Conservation (phyloP, 345 rosid species). For the Lenwebbia sp. region DNA sequence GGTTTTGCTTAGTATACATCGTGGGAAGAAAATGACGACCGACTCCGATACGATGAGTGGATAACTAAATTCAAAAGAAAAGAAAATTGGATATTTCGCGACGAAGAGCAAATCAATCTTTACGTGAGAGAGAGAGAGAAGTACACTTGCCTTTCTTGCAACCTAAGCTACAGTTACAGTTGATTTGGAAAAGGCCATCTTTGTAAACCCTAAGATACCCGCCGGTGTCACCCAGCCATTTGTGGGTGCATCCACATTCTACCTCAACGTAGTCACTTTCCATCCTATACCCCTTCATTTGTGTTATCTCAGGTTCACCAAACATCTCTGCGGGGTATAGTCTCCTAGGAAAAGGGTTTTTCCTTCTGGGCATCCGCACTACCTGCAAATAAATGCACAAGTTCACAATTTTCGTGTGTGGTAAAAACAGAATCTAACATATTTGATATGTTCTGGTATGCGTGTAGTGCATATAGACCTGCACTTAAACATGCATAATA, state of each 20-base stretch:
- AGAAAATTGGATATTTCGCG: neutral
- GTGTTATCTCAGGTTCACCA: neutral
- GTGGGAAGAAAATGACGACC: neutral
- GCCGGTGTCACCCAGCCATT: neutral
- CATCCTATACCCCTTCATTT: neutral
- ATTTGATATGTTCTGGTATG: neutral
- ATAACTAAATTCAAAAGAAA: neutral
- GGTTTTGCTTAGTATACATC: neutral
- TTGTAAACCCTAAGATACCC: constrained; percentile 11
- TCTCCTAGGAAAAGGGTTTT: neutral
- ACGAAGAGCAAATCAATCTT: neutral
- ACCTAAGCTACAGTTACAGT: constrained; percentile 6
- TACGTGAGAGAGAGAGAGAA: neutral
- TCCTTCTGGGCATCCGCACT: neutral
- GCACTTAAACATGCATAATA: neutral
- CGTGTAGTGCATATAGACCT: neutral
- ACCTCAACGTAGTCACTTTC: neutral
- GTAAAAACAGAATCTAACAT: neutral
- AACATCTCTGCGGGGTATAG: neutral
- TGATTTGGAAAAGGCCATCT: constrained; percentile 9
- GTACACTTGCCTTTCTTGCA: constrained; percentile 1
- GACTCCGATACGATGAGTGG: neutral
- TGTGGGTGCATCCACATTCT: neutral
- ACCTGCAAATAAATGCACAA: neutral
- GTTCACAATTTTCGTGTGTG: neutral